Evolutionary conservation across 2,329 filamentous ascomycete genomes (phyloP).

Genomic region (Graphilbum fragrans): DNA sequence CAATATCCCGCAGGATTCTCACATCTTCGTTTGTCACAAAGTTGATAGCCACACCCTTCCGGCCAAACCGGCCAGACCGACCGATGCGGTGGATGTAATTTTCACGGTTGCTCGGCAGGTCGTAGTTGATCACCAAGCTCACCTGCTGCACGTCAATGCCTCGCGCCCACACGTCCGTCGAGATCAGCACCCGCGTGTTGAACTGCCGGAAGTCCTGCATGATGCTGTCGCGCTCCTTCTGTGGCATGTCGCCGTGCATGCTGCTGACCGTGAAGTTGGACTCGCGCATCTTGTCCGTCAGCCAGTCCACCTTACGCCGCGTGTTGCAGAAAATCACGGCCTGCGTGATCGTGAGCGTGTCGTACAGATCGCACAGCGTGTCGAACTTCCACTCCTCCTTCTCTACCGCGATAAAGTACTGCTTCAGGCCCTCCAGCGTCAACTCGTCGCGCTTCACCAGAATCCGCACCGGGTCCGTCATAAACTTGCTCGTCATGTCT

Average conservation of each 20-base stretch:
- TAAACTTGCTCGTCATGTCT: slow-evolving; percentile 99
- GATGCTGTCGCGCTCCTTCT: slow-evolving; percentile 95
- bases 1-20: slow-evolving; percentile 92
- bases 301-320: slow-evolving; percentile 96
- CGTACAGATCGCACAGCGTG: slow-evolving; percentile 95
- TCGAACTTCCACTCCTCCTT: slow-evolving; percentile 99
- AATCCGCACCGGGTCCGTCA: slow-evolving; percentile 94
- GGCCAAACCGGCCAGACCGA: slow-evolving; percentile 85
- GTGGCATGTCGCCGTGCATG: slow-evolving; percentile 99
- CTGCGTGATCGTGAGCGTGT: slow-evolving; percentile 96
- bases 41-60: slow-evolving; percentile 99
- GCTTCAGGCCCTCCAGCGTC: slow-evolving; percentile 93
- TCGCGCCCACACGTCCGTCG: slow-evolving; percentile 94
- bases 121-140: slow-evolving; percentile 97
- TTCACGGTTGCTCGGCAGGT: slow-evolving; percentile 94
- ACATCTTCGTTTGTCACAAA: slow-evolving; percentile 98
- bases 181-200: slow-evolving; percentile 91
- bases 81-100: slow-evolving; percentile 99
- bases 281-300: slow-evolving; percentile 98
- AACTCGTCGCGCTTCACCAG: slow-evolving; percentile 97
- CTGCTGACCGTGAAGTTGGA: slow-evolving; percentile 97
- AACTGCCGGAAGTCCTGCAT: slow-evolving; percentile 99
- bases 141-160: slow-evolving; percentile 99
- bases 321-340: slow-evolving; percentile 99
- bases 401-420: slow-evolving; percentile 98